Evolutionary conservation across 768 basidiomycete genomes (phyloP).

Genomic region (Fomitopsis pulvina): DNA sequence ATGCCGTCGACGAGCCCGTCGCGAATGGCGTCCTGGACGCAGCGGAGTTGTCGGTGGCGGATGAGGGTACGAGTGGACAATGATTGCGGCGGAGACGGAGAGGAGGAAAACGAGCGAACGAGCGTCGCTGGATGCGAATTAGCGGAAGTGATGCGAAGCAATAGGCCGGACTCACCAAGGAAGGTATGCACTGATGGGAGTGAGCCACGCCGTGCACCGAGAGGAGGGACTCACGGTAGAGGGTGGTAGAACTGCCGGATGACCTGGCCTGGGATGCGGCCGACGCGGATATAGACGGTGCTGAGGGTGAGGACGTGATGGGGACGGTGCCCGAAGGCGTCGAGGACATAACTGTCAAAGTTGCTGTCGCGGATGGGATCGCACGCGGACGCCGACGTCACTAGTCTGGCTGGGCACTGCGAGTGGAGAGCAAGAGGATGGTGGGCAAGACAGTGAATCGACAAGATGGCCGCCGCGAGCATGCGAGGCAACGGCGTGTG

Average conservation of each 20-base stretch:
- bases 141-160: background rate
- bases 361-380: background rate
- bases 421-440: background rate
- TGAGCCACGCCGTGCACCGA: slow-evolving; percentile 6
- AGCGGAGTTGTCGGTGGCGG: slow-evolving; percentile 50
- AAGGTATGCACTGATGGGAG: slow-evolving; percentile 20
- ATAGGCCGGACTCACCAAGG: slow-evolving; percentile 11
- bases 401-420: background rate
- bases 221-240: slow-evolving; percentile 14
- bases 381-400: background rate
- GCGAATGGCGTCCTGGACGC: slow-evolving; percentile 58
- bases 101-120: slow-evolving; percentile 61
- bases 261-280: too few relatives aligned
- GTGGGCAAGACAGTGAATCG: too few relatives aligned
- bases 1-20: slow-evolving; percentile 53
- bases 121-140: slow-evolving; percentile 41
- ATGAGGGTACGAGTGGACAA: slow-evolving; percentile 58
- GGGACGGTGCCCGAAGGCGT: background rate
- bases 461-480: too few relatives aligned
- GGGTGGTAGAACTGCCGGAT: slow-evolving; percentile 12
- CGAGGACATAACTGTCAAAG: background rate
- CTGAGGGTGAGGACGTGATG: background rate
- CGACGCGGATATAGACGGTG: slow-evolving; percentile 9
- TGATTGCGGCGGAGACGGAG: slow-evolving; percentile 57
- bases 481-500: too few relatives aligned